Evolutionary conservation across 345 rosid species (phyloP).

Genomic region (Pelargonium nanum): DNA sequence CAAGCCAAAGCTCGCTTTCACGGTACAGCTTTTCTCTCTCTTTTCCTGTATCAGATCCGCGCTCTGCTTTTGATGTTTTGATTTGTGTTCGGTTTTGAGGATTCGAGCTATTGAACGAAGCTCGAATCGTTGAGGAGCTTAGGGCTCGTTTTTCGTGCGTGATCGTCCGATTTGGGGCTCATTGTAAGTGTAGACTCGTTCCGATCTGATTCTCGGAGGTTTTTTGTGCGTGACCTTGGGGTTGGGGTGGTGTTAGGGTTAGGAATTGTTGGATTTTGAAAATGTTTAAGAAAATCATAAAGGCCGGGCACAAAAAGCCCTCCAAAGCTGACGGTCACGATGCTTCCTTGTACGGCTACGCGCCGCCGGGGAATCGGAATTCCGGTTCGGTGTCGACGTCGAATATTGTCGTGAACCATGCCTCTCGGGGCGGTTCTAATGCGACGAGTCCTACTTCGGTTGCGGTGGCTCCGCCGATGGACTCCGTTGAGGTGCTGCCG

Average conservation of each 20-base stretch:
- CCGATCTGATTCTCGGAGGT: not conserved
- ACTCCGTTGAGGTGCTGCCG: slow-evolving; percentile 29
- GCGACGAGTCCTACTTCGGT: not conserved
- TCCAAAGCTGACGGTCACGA: slow-evolving; percentile 28
- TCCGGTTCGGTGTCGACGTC: slow-evolving; percentile 16
- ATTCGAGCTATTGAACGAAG: not conserved
- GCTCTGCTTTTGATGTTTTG: not conserved
- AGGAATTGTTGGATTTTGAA: slow-evolving; percentile 1
- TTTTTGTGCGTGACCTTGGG: too few relatives aligned
- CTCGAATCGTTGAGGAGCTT: not conserved
- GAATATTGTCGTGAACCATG: slow-evolving; percentile 36
- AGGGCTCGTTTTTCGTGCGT: too few relatives aligned
- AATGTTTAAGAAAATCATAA: slow-evolving; percentile 49
- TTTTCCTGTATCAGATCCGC: not conserved
- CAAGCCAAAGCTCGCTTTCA: not conserved
- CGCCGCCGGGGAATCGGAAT: slow-evolving; percentile 13
- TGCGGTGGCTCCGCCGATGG: slow-evolving; percentile 18
- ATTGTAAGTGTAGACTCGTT: too few relatives aligned
- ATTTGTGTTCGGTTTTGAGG: not conserved
- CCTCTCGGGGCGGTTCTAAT: slow-evolving; percentile 19
- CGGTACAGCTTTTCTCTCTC: not conserved
- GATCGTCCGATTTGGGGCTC: not conserved
- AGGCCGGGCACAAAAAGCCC: slow-evolving; percentile 39
- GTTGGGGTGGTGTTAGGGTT: not conserved
- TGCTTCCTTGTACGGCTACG: slow-evolving; percentile 8